These are phyloP conservation scores for Asterophora parasitica DNA, from an alignment of 768 basidiomycete genomes.

Conservation along the genomic window DNA sequence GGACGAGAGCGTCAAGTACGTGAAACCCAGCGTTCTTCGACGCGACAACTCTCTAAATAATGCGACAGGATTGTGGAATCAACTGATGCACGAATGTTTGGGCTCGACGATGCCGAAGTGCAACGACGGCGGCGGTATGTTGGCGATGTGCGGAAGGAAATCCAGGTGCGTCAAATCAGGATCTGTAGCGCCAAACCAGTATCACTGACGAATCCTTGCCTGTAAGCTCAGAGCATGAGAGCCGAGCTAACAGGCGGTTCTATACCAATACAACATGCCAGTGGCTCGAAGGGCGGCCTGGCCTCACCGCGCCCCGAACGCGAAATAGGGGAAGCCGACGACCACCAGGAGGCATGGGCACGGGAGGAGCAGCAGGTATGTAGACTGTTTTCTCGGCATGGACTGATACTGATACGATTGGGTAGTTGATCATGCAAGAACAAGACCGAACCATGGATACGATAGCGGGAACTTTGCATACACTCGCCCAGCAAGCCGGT, in stretches of 20 bases:
- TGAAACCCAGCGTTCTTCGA: not conserved
- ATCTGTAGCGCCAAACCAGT: not conserved
- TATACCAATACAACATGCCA: conserved; percentile 18
- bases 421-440: conserved; percentile 76
- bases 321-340: conserved; percentile 35
- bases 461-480: conserved; percentile 81
- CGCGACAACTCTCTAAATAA: conserved; percentile 6
- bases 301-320: conserved; percentile 31
- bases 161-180: conserved; percentile 60
- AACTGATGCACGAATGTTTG: conserved; percentile 79
- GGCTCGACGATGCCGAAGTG: conserved; percentile 77
- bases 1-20: conserved; percentile 89
- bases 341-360: conserved; percentile 78
- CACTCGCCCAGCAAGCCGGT: conserved; percentile 85
- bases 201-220: conserved; percentile 23
- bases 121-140: conserved; percentile 73
- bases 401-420: not conserved
- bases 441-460: conserved; percentile 89
- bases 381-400: not conserved
- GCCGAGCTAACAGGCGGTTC: conserved; percentile 42
- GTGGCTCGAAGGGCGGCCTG: conserved; percentile 23
- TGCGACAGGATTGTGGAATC: conserved; percentile 74
- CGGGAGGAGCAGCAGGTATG: conserved; percentile 81
- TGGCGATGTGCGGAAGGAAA: conserved; percentile 63
- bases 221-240: conserved; percentile 71